Percentiles rank a stretch among this genome's conserved stretches.
Evolutionary conservation across 2,329 filamentous ascomycete genomes (phyloP).

Genomic region (Zasmidium cellare): DNA sequence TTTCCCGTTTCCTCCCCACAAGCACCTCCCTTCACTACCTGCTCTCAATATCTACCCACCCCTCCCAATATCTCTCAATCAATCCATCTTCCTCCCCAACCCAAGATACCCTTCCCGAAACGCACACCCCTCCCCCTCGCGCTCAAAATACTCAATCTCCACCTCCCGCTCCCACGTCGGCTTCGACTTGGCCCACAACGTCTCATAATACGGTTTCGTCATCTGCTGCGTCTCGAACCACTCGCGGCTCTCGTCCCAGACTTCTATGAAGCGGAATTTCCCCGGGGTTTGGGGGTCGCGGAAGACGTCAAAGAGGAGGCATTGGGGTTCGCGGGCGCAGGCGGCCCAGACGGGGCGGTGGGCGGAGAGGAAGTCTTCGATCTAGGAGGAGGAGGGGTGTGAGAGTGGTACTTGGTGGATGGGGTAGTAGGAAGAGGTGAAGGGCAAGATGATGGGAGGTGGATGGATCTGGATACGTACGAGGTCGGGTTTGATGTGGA

Average conservation of each 20-base stretch:
- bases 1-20: background rate
- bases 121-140: slow-evolving; percentile 15
- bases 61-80: background rate
- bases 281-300: slow-evolving; percentile 14
- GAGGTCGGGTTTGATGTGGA: slow-evolving; percentile 21
- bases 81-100: slow-evolving; percentile 14
- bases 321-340: slow-evolving; percentile 21
- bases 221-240: slow-evolving; percentile 25
- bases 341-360: slow-evolving; percentile 25
- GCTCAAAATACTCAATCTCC: slow-evolving; percentile 22
- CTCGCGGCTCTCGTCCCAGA: slow-evolving; percentile 19
- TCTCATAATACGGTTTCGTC: slow-evolving; percentile 22
- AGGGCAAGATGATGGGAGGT: too few relatives aligned
- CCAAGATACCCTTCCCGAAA: slow-evolving; percentile 19
- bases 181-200: slow-evolving; percentile 20
- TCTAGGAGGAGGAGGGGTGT: background rate
- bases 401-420: too few relatives aligned
- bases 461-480: too few relatives aligned
- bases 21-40: too few relatives aligned
- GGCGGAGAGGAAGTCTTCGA: slow-evolving; percentile 23
- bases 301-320: slow-evolving; percentile 24
- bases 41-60: background rate
- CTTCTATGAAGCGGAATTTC: slow-evolving; percentile 22
- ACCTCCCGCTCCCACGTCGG: slow-evolving; percentile 17
- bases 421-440: too few relatives aligned